Evolutionary conservation across 495 filamentous ascomycete genomes (phyloP).

Genomic region (Daldinia loculata): DNA sequence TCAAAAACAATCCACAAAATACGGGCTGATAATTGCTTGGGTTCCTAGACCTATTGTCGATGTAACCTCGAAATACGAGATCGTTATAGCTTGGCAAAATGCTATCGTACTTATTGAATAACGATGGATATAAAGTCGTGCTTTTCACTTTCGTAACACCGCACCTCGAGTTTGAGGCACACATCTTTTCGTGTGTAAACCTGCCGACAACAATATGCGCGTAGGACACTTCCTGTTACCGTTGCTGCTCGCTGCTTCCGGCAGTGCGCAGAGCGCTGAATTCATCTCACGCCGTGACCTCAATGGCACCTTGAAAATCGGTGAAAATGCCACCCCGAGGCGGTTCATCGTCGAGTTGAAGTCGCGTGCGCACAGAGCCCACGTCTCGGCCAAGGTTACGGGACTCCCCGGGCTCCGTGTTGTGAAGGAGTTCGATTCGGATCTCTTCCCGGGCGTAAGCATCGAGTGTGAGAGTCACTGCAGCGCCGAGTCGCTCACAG

Average conservation of each 20-base stretch:
- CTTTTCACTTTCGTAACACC: background rate
- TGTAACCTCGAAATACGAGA: slow-evolving; percentile 1
- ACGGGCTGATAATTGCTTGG: background rate
- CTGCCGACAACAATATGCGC: background rate
- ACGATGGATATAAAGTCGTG: background rate
- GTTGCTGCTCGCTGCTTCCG: background rate
- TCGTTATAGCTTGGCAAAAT: background rate
- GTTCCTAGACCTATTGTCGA: background rate
- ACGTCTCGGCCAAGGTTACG: background rate
- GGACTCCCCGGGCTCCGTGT: background rate
- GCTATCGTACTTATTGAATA: background rate
- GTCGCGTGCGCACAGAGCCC: background rate
- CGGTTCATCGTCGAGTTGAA: slow-evolving; percentile 1
- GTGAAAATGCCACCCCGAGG: background rate
- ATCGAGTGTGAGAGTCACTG: background rate
- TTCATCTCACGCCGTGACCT: background rate
- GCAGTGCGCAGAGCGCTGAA: background rate
- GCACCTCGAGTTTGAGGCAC: background rate
- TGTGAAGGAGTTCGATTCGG: background rate
- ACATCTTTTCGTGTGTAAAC: background rate
- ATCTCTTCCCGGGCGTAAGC: background rate
- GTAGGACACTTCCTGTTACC: background rate
- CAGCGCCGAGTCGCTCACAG: background rate
- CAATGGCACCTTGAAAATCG: background rate
- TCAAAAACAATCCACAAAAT: background rate